Base-by-base conservation (phyloP, 805 yeast species). In the Tetrapisispora arboricola region DNA sequence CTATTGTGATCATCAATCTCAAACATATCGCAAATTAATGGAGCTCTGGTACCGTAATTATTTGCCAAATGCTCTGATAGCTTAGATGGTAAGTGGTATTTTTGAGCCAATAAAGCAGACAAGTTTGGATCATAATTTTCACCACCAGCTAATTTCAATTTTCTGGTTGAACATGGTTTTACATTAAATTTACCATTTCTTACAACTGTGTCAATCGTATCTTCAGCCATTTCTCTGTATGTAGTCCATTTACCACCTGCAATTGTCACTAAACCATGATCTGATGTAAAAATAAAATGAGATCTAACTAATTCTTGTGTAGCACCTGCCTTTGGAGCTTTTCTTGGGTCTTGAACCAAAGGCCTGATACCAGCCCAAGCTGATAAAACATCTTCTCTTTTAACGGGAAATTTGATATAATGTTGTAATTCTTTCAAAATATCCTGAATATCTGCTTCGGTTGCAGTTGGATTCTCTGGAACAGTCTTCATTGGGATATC, bases 191-290 rank as follows among this genome's bases (percentile, higher is more conserved):
- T 53, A 15, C 62, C 65, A 38, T 66, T 65, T 56, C 75, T 69
- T 36, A 84, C 70, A 40, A 83, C 77, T 50, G 76, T 76, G 61
- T 84, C 80, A 36, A 88, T 79, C 34, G 95, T 84, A 67, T 90
- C 95, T 67, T 88, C 80, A 18, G 96, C 95, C 96, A 88, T 88
- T 68, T 86, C 94, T 68, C 96, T 76, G 70, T 88, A 90, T 28
- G 97, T 88, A 40, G 97, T 88, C 97, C 97, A 88, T 68, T 88
- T 88, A 62, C 97, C 97, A 55, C 96, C 97, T 16, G 94, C 80
- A 50, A 88, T 83, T 30, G 97, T 88, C 30, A 88, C 71, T 51
- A 88, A 73, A 20, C 90, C 92, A 42, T 82, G 71, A 44, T 71
- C 77, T 26, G 94, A 75, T 24, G 76, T 71, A 54, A 81, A 73